These are phyloP conservation scores for Peniophora sp. DNA, from an alignment of 1,284 basidiomycete genomes.

Conservation along the genomic window DNA sequence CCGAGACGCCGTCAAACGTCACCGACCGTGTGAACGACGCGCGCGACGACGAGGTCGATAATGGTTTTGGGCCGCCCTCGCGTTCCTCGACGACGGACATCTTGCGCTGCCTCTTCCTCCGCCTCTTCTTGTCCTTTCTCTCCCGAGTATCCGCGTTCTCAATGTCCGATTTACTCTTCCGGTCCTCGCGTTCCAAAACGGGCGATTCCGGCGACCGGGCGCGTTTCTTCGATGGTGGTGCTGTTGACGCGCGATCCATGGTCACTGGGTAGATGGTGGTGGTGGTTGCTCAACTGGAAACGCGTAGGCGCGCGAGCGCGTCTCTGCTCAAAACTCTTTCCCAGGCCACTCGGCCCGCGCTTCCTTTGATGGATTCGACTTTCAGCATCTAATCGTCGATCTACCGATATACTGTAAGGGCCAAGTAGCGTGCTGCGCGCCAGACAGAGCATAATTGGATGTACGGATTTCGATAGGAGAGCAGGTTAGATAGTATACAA, in stretches of 20 bases:
- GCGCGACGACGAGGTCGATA: neutral
- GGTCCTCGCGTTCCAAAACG: neutral
- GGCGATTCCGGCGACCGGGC: neutral
- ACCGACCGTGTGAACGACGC: neutral
- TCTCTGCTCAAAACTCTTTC: too few species aligned
- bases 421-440: too few species aligned
- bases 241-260: neutral
- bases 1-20: neutral
- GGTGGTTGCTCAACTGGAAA: too few species aligned
- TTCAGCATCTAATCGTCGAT: too few species aligned
- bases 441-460: too few species aligned
- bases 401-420: too few species aligned
- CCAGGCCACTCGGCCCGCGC: too few species aligned
- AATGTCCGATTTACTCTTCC: neutral
- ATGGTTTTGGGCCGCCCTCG: neutral
- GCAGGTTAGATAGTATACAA: too few species aligned
- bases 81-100: conserved; percentile 12
- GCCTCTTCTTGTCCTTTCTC: conserved; percentile 19
- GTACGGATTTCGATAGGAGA: too few species aligned
- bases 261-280: neutral
- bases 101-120: conserved; percentile 17
- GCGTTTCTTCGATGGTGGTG: neutral
- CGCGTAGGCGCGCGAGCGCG: too few species aligned
- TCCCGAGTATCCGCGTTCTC: conserved; percentile 15
- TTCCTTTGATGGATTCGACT: too few species aligned